These are phyloP conservation scores for Saccharomycopsis hybrid DNA, from an alignment of 1,139 yeast species.

Conservation along the genomic window DNA sequence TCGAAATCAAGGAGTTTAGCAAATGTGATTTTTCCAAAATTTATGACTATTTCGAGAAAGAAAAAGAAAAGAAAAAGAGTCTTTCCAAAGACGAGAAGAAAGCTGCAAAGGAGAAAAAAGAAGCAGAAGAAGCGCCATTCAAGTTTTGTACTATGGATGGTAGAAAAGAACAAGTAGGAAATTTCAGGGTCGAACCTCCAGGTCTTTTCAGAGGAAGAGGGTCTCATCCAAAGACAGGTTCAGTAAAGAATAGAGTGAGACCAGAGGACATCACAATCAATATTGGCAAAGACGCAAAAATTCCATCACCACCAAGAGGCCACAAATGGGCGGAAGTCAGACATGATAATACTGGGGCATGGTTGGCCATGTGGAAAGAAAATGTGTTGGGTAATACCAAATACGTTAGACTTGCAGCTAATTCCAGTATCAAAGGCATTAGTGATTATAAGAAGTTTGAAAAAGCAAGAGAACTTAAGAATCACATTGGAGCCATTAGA, in stretches of 20 bases:
- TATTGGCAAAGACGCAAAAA: constrained; percentile 60
- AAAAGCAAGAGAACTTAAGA: constrained; percentile 78
- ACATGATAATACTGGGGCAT: constrained; percentile 86
- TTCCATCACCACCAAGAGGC: constrained; percentile 83
- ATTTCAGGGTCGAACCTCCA: constrained; percentile 93
- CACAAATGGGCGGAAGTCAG: constrained; percentile 86
- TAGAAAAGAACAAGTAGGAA: constrained; percentile 86
- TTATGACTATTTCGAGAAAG: constrained; percentile 61
- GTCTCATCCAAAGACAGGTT: constrained; percentile 94
- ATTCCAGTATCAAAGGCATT: constrained; percentile 84
- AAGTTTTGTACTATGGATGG: constrained; percentile 81
- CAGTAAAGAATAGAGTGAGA: constrained; percentile 70
- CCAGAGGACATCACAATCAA: constrained; percentile 90
- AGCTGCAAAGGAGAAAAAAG: constrained; percentile 62
- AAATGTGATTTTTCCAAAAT: constrained; percentile 78
- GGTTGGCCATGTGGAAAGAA: constrained; percentile 98
- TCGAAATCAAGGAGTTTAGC: constrained; percentile 51
- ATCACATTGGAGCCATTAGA: constrained; percentile 68
- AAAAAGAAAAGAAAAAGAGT: constrained; percentile 66
- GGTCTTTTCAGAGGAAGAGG: constrained; percentile 96
- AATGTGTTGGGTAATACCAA: constrained; percentile 78
- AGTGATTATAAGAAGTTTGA: constrained; percentile 90
- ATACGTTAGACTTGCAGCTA: constrained; percentile 88
- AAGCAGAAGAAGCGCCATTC: constrained; percentile 70
- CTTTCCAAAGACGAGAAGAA: constrained; percentile 70